Percentiles rank a stretch among this genome's conserved stretches.
Conservation (phyloP, 2,329 filamentous ascomycete genomes). For the Penicillium hesseltinei region DNA sequence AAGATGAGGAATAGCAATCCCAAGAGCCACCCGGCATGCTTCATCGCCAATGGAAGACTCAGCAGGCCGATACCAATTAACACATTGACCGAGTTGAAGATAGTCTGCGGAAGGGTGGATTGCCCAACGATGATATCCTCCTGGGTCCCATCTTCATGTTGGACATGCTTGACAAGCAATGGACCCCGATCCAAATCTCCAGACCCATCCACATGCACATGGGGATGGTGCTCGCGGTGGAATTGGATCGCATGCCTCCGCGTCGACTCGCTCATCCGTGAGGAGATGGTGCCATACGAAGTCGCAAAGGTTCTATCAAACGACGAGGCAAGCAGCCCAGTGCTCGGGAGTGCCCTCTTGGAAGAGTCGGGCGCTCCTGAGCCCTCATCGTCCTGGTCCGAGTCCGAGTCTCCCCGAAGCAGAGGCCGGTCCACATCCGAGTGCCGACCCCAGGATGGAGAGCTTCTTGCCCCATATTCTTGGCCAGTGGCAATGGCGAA, state of each 20-base stretch:
- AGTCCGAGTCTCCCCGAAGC: slow-evolving; percentile 32
- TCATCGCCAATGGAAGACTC: slow-evolving; percentile 82
- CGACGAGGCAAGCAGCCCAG: slow-evolving; percentile 48
- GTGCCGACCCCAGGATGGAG: slow-evolving; percentile 23
- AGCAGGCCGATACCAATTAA: slow-evolving; percentile 87
- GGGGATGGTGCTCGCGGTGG: slow-evolving; percentile 55
- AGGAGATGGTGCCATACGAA: slow-evolving; percentile 59
- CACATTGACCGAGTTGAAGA: slow-evolving; percentile 95
- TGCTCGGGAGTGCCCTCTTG: slow-evolving; percentile 19
- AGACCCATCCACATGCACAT: slow-evolving; percentile 43
- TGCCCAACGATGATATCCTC: slow-evolving; percentile 84
- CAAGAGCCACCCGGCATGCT: slow-evolving; percentile 83
- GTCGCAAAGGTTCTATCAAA: slow-evolving; percentile 70
- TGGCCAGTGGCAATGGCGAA: slow-evolving; percentile 22
- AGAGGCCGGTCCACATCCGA: slow-evolving; percentile 30
- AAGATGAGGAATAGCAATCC: slow-evolving; percentile 73
- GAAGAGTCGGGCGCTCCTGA: slow-evolving; percentile 12
- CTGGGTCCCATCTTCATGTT: slow-evolving; percentile 78
- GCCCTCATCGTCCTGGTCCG: slow-evolving; percentile 20
- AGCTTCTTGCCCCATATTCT: slow-evolving; percentile 21
- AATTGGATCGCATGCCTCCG: slow-evolving; percentile 56
- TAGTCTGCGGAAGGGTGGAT: slow-evolving; percentile 91
- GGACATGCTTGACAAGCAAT: slow-evolving; percentile 82
- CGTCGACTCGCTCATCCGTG: slow-evolving; percentile 56
- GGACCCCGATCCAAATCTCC: slow-evolving; percentile 65